Percentiles rank a stretch among this genome's conserved stretches.
phyloP scores from a whole-genome alignment of 371 early-diverging fungal species.

The Paraphysoderma sedebokerense region DNA sequence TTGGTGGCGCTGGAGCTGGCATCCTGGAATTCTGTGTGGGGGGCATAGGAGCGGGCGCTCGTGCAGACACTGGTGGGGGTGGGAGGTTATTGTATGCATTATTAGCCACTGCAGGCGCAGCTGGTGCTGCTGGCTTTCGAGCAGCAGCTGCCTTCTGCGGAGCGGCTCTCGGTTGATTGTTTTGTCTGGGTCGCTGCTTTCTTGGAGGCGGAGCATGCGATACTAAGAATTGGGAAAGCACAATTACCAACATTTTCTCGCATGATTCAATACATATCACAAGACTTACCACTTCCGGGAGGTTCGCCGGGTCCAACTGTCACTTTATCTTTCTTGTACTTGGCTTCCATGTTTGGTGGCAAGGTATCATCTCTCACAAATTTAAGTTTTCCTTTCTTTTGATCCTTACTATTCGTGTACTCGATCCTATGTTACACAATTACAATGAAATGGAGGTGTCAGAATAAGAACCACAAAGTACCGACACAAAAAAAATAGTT shows the following conservation, averaged over 20 bases:
- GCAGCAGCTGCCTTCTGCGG: constrained; percentile 11
- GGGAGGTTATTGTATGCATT: constrained; percentile 2
- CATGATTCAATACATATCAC: background rate
- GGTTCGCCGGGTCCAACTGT: constrained; percentile 48
- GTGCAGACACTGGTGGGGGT: background rate
- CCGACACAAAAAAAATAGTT: too few species aligned
- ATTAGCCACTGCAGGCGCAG: constrained; percentile 13
- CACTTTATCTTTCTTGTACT: constrained; percentile 62
- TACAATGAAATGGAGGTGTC: background rate
- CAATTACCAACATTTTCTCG: background rate
- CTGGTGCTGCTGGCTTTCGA: constrained; percentile 19
- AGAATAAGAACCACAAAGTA: too few species aligned
- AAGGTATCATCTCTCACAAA: constrained; percentile 53
- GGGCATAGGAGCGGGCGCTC: constrained; percentile 6
- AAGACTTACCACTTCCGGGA: constrained; percentile 29
- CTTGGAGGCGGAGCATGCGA: background rate
- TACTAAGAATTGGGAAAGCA: background rate
- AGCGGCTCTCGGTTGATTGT: too few species aligned
- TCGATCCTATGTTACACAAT: constrained; percentile 18
- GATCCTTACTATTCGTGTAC: constrained; percentile 59
- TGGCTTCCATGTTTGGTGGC: constrained; percentile 33
- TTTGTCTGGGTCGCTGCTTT: too few species aligned
- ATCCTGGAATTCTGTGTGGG: too few species aligned
- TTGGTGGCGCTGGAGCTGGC: constrained; percentile 7
- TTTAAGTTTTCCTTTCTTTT: constrained; percentile 52